Percentiles rank a stretch among this genome's conserved stretches.
phyloP scores from a whole-genome alignment of 2,329 filamentous ascomycete species.

The Colletotrichum plurivorum region DNA sequence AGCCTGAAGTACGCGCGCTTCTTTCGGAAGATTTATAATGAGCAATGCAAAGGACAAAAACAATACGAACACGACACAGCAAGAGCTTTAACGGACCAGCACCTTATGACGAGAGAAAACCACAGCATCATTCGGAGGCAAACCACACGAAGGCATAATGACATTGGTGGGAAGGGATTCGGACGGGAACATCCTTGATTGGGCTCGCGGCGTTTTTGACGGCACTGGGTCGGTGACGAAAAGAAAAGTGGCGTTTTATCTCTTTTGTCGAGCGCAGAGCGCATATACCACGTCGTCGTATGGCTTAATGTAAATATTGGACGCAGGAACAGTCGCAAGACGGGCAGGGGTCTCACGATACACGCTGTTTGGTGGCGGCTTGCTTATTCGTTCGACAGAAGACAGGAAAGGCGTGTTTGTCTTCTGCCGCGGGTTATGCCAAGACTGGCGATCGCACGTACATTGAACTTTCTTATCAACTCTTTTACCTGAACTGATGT shows the following conservation, averaged over 20 bases:
- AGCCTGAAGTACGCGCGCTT: conserved; percentile 65
- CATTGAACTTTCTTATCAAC: not conserved
- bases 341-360: conserved; percentile 4
- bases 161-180: conserved; percentile 25
- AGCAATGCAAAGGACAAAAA: not conserved
- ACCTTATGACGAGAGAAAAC: conserved; percentile 31
- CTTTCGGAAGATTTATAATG: conserved; percentile 58
- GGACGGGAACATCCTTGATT: conserved; percentile 25
- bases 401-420: not conserved
- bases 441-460: conserved; percentile 17
- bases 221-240: conserved; percentile 21
- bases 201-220: conserved; percentile 34
- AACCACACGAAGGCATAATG: conserved; percentile 30
- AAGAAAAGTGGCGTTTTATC: conserved; percentile 25
- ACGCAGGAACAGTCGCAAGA: conserved; percentile 13
- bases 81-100: conserved; percentile 32
- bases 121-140: conserved; percentile 32
- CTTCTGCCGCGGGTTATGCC: conserved; percentile 3
- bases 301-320: conserved; percentile 38
- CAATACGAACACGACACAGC: conserved; percentile 14
- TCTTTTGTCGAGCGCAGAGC: conserved; percentile 24
- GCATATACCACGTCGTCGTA: conserved; percentile 38
- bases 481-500: not conserved
- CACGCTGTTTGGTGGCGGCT: not conserved
- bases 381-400: not conserved